Conservation (phyloP, 768 basidiomycete genomes). For the Pisolithus sp. region DNA sequence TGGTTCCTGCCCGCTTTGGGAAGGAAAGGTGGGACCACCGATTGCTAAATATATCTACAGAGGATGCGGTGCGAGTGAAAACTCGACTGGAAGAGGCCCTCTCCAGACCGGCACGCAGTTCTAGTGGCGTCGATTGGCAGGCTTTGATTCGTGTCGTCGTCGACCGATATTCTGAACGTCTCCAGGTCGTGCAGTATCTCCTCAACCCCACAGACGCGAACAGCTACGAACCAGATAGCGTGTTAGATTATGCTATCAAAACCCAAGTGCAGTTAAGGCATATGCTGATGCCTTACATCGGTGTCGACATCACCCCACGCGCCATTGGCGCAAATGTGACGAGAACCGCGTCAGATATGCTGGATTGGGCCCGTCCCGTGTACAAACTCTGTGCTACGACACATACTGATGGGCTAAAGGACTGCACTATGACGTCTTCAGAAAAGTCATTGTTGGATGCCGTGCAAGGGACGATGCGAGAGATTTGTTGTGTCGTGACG, state of each 20-base stretch:
- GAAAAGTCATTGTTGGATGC: no score
- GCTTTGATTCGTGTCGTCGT: conserved; percentile 32
- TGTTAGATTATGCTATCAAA: conserved; percentile 4
- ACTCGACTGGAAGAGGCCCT: conserved; percentile 4
- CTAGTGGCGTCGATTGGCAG: conserved; percentile 38
- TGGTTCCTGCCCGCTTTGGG: conserved; percentile 9
- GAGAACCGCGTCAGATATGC: no score
- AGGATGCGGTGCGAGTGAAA: conserved; percentile 5
- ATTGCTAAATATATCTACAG: conserved; percentile 6
- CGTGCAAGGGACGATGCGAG: conserved; percentile 3
- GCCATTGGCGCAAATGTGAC: no score
- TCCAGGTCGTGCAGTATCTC: conserved; percentile 34
- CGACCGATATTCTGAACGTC: conserved; percentile 37
- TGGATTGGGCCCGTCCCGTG: neutral
- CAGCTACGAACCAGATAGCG: conserved; percentile 6
- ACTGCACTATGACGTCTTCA: no score
- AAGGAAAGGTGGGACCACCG: conserved; percentile 19
- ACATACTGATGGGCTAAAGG: neutral
- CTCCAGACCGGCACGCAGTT: neutral
- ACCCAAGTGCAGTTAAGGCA: conserved; percentile 15
- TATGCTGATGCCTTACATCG: conserved; percentile 11
- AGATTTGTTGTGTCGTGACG: conserved; percentile 14
- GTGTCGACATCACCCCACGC: neutral
- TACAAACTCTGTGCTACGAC: no score
- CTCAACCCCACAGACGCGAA: conserved; percentile 17